These are phyloP conservation scores for Saccharomycopsis crataegensis DNA, from an alignment of 1,139 yeast genomes.

Conservation along the genomic window DNA sequence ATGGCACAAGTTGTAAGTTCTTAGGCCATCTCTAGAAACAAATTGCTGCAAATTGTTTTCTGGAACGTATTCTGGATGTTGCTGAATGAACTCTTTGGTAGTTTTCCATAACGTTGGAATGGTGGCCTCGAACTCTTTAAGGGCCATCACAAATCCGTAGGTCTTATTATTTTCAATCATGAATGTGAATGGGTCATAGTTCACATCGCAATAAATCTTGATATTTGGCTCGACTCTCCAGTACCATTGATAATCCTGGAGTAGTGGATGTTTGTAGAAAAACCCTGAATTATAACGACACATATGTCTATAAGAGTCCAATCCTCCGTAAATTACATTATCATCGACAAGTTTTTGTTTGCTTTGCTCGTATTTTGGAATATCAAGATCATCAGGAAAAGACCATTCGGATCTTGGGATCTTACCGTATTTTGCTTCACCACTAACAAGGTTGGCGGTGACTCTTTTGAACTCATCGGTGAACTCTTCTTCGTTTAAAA, in stretches of 20 bases:
- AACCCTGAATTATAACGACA: slow-evolving; percentile 68
- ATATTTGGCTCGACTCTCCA: slow-evolving; percentile 74
- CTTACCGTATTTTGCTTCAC: slow-evolving; percentile 52
- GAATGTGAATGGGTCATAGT: slow-evolving; percentile 55
- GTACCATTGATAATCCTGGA: slow-evolving; percentile 54
- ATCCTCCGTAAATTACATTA: slow-evolving; percentile 53
- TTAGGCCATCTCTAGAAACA: slow-evolving; percentile 42
- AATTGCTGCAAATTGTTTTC: slow-evolving; percentile 42
- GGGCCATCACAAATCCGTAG: slow-evolving; percentile 64
- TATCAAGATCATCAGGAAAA: slow-evolving; percentile 65
- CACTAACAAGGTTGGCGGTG: slow-evolving; percentile 45
- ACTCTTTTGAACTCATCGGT: slow-evolving; percentile 46
- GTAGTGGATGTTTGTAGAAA: slow-evolving; percentile 47
- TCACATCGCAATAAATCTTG: slow-evolving; percentile 52
- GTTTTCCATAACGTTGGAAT: slow-evolving; percentile 54
- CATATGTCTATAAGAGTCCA: slow-evolving; percentile 68
- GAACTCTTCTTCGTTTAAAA: slow-evolving; percentile 60
- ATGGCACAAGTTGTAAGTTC: slow-evolving; percentile 49
- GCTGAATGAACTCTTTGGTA: slow-evolving; percentile 41
- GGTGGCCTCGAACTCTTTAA: slow-evolving; percentile 50
- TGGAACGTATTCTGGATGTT: slow-evolving; percentile 40
- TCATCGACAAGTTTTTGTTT: slow-evolving; percentile 42
- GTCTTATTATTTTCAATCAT: slow-evolving; percentile 52
- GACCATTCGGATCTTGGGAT: slow-evolving; percentile 66
- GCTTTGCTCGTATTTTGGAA: slow-evolving; percentile 42